Evolutionary conservation across 345 rosid species (phyloP).

Genomic region (Aurinia saxatilis): DNA sequence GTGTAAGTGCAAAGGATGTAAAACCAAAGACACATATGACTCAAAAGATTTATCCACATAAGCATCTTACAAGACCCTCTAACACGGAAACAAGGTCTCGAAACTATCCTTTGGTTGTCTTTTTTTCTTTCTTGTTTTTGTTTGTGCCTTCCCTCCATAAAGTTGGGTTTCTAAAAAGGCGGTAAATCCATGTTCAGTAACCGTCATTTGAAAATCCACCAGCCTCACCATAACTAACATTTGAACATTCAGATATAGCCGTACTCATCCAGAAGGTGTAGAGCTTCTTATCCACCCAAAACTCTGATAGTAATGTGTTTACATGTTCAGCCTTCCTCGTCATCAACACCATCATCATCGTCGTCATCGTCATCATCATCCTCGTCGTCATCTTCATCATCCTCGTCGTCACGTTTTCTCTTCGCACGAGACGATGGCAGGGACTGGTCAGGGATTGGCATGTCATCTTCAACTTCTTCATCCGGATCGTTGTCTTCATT

Average conservation of each 20-base stretch:
- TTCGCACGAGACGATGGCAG: constrained; percentile 44
- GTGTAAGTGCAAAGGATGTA: constrained; percentile 8
- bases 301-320: not conserved
- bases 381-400: constrained; percentile 26
- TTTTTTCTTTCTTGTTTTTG: not conserved
- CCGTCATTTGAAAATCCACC: constrained; percentile 23
- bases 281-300: not conserved
- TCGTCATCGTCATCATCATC: constrained; percentile 24
- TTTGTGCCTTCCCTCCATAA: constrained; percentile 8
- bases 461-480: constrained; percentile 43
- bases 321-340: constrained; percentile 12
- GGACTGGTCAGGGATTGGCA: constrained; percentile 28
- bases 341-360: constrained; percentile 12
- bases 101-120: not conserved
- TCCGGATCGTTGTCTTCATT: constrained; percentile 42
- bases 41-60: constrained; percentile 15
- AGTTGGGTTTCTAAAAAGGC: constrained; percentile 9
- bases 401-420: constrained; percentile 46
- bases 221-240: constrained; percentile 17
- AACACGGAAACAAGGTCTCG: constrained; percentile 15
- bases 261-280: not conserved
- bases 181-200: constrained; percentile 17
- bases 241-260: constrained; percentile 13
- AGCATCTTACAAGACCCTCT: constrained; percentile 23
- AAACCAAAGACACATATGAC: constrained; percentile 9